Evolutionary conservation across 148 eudicot genomes (phyloP), one percentile per base, ranked within the genome.

Genomic region (Chenopodium suecicum): DNA sequence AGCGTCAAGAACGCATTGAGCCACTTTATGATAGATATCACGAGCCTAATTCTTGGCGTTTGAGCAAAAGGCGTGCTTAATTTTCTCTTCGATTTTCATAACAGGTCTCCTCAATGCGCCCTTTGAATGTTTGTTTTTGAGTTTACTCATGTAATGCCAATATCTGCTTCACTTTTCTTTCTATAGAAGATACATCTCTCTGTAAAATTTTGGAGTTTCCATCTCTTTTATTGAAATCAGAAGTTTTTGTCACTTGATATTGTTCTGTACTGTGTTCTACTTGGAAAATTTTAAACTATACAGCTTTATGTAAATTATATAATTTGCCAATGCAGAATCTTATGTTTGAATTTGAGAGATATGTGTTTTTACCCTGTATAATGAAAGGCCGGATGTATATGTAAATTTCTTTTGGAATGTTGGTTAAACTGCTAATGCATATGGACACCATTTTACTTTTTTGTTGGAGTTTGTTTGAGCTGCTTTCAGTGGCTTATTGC

Each of bases 21-120:
- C 99, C 98, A 19, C 97, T 94, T 7, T 96, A 96, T 73, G 99
- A 96, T 60, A 85, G 98, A 90, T 96, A 96, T 75, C 90, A 96
- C 16, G 99, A 96, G 77, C 99, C 98, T 44, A 96, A 94, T 83
- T 96, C 97, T 81, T 96, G 99, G 99, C 94, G 98, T 76, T 83
- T 96, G 85, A 96, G 97, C 81, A 96, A 90, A 84, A 81, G 99
- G 69, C 93, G 98, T 7, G 98, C 94, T 82, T 93, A 80, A 85
- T 63, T 70, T 69, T 56, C 70, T 83, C 73, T 73, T 20, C 11
- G 29, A 29, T 58, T 63, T 71, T 63, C 23, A 1, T 80, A 65
- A 70, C 62, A 75, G 73, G 70, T 81, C n/a, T 83, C 10, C 46
- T 34, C 76, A 1, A 67, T 16, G 69, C 41, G 23, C 34, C 56